phyloP scores from a whole-genome alignment of 768 basidiomycete genomes.

The Lyophyllum atratum region DNA sequence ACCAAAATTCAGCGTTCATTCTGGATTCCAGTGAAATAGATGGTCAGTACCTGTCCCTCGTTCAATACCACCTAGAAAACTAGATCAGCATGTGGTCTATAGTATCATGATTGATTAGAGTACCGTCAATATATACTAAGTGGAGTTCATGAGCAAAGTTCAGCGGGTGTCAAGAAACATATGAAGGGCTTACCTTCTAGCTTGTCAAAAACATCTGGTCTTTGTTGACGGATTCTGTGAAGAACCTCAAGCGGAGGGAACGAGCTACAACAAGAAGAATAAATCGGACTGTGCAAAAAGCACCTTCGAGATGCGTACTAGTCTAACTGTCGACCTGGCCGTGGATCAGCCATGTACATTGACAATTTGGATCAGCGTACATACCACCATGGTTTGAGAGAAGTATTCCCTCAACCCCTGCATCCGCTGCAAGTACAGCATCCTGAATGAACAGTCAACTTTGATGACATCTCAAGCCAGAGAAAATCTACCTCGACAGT shows the following conservation, averaged over 20 bases:
- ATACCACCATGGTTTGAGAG: constrained; percentile 90
- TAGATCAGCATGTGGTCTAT: background rate
- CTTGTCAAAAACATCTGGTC: constrained; percentile 74
- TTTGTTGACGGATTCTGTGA: constrained; percentile 67
- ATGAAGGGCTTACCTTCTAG: constrained; percentile 55
- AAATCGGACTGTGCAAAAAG: constrained; percentile 6
- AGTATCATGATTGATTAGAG: background rate
- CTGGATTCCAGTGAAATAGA: background rate
- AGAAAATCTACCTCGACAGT: constrained; percentile 57
- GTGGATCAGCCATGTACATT: background rate
- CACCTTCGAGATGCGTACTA: constrained; percentile 47
- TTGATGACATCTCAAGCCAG: constrained; percentile 2
- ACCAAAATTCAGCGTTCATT: background rate
- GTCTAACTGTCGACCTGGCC: constrained; percentile 74
- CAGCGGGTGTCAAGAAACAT: background rate
- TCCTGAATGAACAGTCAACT: constrained; percentile 51
- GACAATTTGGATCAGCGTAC: constrained; percentile 14
- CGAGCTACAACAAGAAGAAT: constrained; percentile 46
- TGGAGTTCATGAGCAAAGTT: constrained; percentile 9
- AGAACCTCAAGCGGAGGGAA: constrained; percentile 80
- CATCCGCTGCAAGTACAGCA: constrained; percentile 80
- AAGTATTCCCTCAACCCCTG: constrained; percentile 86
- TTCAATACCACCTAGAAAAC: constrained; percentile 51
- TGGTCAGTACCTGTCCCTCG: constrained; percentile 69
- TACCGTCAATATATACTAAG: constrained; percentile 85